A percentile compares a stretch with the other conserved stretches of the same genome.
These are phyloP conservation scores for Ganoderma boninense DNA, from an alignment of 1,284 basidiomycete genomes.

Conservation along the genomic window DNA sequence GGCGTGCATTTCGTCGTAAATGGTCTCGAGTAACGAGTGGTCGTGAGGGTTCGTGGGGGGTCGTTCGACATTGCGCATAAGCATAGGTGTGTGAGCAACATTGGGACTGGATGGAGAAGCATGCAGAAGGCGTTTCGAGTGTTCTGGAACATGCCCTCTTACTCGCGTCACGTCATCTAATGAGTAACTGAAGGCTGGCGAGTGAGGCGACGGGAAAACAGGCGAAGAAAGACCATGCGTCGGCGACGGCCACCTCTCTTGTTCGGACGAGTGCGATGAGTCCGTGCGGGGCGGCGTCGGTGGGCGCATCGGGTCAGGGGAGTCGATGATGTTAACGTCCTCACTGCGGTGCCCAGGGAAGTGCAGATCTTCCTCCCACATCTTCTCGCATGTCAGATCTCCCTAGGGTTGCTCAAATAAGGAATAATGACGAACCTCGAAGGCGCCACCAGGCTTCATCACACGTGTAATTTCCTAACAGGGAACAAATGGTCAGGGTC, in stretches of 20 bases:
- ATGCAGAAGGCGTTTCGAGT: conserved; percentile 17
- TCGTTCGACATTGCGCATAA: conserved; percentile 19
- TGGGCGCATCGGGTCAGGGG: conserved; percentile 23
- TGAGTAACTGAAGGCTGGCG: conserved; percentile 27
- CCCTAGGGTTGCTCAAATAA: not conserved
- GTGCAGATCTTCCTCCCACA: conserved; percentile 75
- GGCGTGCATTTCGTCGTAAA: conserved; percentile 74
- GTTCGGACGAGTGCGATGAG: conserved; percentile 28
- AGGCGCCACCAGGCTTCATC: conserved; percentile 71
- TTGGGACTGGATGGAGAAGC: conserved; percentile 12
- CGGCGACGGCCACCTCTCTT: conserved; percentile 7
- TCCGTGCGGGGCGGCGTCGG: conserved; percentile 29
- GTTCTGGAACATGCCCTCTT: conserved; percentile 13
- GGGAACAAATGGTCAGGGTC: conserved; percentile 10
- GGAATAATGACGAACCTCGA: conserved; percentile 56
- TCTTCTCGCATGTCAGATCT: conserved; percentile 44
- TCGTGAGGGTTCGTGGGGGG: conserved; percentile 65
- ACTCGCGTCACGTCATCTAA: conserved; percentile 25
- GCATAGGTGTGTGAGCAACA: conserved; percentile 17
- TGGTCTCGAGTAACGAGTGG: conserved; percentile 66
- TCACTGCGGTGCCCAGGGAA: conserved; percentile 58
- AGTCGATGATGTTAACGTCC: conserved; percentile 22
- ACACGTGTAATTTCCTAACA: conserved; percentile 64
- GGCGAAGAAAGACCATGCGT: not conserved
- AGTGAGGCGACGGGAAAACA: conserved; percentile 3